Base-by-base conservation (phyloP, 306 rosid species). In the Prunus campanulata region DNA sequence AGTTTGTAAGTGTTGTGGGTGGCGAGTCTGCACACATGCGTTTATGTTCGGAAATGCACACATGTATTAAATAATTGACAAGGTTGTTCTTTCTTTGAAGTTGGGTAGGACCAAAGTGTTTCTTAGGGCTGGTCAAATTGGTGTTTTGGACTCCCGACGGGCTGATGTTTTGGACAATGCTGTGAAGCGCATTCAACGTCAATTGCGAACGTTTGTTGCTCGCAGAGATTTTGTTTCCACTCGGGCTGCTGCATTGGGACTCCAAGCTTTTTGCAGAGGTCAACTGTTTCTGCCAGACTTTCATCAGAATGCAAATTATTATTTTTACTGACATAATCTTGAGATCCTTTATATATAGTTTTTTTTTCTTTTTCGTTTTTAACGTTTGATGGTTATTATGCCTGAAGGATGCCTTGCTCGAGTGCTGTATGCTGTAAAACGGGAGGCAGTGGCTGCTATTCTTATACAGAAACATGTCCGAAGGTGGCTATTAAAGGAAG, bases 61-160 rank as follows among this genome's bases (percentile, higher is more conserved):
- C 18, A 54, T 71, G 19, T 30, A 9, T 4, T 30, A 29, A 32
- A 71, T 50, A 29, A 71, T 5, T 60, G 59, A 25, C 77, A 11
- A 25, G 18, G 42, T 29, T 46, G 68, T 50, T 61, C 68, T 51
- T 74, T 68, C 48, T 71, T 27, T 68, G 81, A 86, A 95, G 99
- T 86, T 92, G 88, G 99, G 99, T 50, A 88, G 85, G 86, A 89
- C 91, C 84, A 95, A 95, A 78, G 97, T 95, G 61, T 92, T 95
- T 86, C 97, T 95, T 70, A 86, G 99, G 85, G 97, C 96, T 68
- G 99, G 99, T 72, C 97, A 95, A 87, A 95, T 95, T 84, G 99
- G 97, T 57, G 80, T 89, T 84, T 88, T 95, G 78, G 99, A 95
- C 80, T 87, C 91, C 67, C 87, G 79, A 65, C 91, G 99, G 8